Base-by-base conservation (phyloP, 352 stramenopile genomes). In the Peronospora belbahrii region DNA sequence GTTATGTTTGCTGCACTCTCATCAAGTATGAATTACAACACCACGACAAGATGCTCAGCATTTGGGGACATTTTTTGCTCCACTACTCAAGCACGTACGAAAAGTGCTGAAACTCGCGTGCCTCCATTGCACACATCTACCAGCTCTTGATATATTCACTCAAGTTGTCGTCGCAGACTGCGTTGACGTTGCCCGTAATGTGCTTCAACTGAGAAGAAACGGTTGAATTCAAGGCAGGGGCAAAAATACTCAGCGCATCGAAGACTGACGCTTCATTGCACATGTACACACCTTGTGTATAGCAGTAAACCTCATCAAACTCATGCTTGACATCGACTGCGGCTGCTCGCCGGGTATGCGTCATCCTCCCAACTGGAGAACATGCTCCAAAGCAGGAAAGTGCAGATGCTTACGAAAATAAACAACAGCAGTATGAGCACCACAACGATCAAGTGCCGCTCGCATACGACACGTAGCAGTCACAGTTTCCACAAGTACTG, bases 31-130 rank as follows among this genome's bases (percentile, higher is more conserved):
- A 67, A 88, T 28, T 67, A 8, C 72, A 74, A 48, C 78, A 92
- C 81, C 81, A 90, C 6, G 58, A 33, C 38, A 77, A 51, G n/a
- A 69, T 85, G 23, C 59, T 41, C 63, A 71, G 7, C 20, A 27
- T 10, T 47, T 20, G 1, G 8, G n/a, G 30, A 39, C 81, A 90
- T 58, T 92, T 48, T 42, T 88, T 72, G 52, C 84, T 78, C 14
- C 67, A 70, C 81, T 75, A 92, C 38, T 85, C 71, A n/a, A 88
- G 55, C 18, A 92, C 68, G 14, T 62, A 67, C 49, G 67, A 79
- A 30, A 81, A 75, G 49, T 84, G 74, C 30, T 65, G 46, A 34
- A 83, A 70, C 37, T 85, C 34, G 17, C 70, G 75, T 27, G 75
- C 78, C 39, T 6, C 58, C 73, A 0, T 62, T 36, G 42, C 74